Base-by-base conservation (phyloP, 1,284 basidiomycete species). In the Microbotryum lychnidis-dioicae region DNA sequence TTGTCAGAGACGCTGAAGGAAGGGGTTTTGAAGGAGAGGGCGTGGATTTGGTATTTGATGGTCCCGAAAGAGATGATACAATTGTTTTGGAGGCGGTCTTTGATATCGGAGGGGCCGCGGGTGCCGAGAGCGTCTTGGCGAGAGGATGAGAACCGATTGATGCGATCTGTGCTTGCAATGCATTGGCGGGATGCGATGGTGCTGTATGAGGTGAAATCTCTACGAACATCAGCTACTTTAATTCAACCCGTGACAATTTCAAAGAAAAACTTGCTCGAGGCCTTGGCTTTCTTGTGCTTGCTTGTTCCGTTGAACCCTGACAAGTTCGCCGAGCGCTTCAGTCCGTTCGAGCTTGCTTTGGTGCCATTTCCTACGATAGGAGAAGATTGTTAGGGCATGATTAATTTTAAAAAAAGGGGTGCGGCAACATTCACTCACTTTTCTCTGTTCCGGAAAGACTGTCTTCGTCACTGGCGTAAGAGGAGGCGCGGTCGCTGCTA, bases 111-210 rank as follows among this genome's bases (percentile, higher is more conserved):
- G 61, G 61, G 1, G 63, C 60, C 2, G 63, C 48, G n/a, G 66
- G 66, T 2, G 64, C 58, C 4, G 66, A 65, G 53, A 63, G 56
- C 21, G 63, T 68, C 44, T 68, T 65, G 14, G 66, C 53, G 42
- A 65, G 61, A 1, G 66, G 66, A 25, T 68, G 66, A 0, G 66
- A 65, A 25, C 63, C 58, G 23, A 58, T 23, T 29, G 50, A 42
- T 57, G 64, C 5, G 61, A 54, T 2, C 14, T 55, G 42, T 45
- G 63, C 52, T 29, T 57, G 62, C 27, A 57, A 50, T 6, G 50
- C 20, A 27, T 52, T 21, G n/a, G 21, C 25, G 10, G 48, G 48
- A 27, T 49, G 54, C 6, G 9, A 14, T 5, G 31, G 44, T 2
- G 44, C 18, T 1, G 44, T 2, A 1, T 48, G 12, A 37, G 14